These are phyloP conservation scores for Aphanomyces cochlioides DNA, from an alignment of 352 stramenopile genomes.

Conservation along the genomic window DNA sequence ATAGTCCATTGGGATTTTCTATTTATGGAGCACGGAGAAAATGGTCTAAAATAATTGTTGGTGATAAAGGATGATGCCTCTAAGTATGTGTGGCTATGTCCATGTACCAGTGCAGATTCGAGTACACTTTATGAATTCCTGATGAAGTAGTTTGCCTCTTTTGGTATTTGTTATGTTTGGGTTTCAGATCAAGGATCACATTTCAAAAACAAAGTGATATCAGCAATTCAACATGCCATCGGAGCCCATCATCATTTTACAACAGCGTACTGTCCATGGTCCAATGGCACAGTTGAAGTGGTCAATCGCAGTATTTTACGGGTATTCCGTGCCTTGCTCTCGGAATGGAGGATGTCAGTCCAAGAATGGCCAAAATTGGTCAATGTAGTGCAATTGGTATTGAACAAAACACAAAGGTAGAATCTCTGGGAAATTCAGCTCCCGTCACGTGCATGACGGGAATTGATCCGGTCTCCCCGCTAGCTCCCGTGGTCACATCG, in stretches of 20 bases:
- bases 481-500: not conserved
- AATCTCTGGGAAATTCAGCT: not conserved
- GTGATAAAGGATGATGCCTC: slow-evolving; percentile 5
- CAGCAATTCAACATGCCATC: slow-evolving; percentile 18
- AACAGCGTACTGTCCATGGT: slow-evolving; percentile 36
- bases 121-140: not conserved
- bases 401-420: not conserved
- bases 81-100: not conserved
- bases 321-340: slow-evolving; percentile 10
- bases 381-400: not conserved
- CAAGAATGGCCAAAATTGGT: not conserved
- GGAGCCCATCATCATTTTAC: slow-evolving; percentile 35
- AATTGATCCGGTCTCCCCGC: not conserved
- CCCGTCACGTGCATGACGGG: slow-evolving; percentile 5
- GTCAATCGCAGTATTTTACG: slow-evolving; percentile 32
- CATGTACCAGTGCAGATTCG: not conserved
- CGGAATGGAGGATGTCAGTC: slow-evolving; percentile 2
- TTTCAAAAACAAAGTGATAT: slow-evolving; percentile 38
- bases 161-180: not conserved
- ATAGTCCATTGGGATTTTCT: slow-evolving; percentile 36
- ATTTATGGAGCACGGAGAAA: slow-evolving; percentile 21
- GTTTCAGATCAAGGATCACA: slow-evolving; percentile 28
- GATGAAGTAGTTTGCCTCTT: not conserved
- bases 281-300: slow-evolving; percentile 38
- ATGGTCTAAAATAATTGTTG: slow-evolving; percentile 25